Evolutionary conservation across 495 filamentous ascomycete species (phyloP).

Genomic region (Chaetomidium leptoderma): DNA sequence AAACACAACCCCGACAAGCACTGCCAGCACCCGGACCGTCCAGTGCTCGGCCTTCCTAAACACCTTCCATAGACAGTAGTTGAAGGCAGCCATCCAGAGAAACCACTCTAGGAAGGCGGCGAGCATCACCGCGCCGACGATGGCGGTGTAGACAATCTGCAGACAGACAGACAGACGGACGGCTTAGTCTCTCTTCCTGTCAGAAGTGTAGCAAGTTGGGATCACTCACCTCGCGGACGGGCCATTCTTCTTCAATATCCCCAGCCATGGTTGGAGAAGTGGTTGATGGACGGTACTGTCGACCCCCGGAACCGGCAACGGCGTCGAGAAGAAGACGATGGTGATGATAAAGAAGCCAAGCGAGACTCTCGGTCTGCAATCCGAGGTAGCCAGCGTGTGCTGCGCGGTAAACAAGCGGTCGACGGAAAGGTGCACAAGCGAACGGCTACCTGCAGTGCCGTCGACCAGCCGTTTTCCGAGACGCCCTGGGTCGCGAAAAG

Average conservation of each 20-base stretch:
- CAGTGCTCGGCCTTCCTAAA: constrained; percentile 86
- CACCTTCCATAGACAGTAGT: constrained; percentile 87
- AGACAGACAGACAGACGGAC: background rate
- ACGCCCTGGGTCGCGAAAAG: background rate
- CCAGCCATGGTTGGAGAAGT: constrained; percentile 36
- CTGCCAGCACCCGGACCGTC: constrained; percentile 70
- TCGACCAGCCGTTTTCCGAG: background rate
- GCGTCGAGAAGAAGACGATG: background rate
- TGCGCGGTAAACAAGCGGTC: constrained; percentile 16
- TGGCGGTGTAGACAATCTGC: constrained; percentile 66
- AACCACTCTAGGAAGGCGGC: constrained; percentile 91
- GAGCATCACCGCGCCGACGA: constrained; percentile 77
- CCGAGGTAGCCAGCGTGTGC: constrained; percentile 4
- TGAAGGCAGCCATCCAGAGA: constrained; percentile 84
- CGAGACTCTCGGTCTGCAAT: background rate
- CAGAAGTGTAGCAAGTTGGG: background rate
- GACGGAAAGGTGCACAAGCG: constrained; percentile 29
- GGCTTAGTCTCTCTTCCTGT: background rate
- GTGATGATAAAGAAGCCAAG: background rate
- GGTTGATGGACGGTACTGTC: background rate
- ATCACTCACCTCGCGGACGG: constrained; percentile 59
- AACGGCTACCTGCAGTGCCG: constrained; percentile 29
- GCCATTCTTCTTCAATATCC: constrained; percentile 50
- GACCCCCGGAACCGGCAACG: background rate
- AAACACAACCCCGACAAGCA: constrained; percentile 71